Percentiles rank a stretch among this genome's conserved stretches.
phyloP scores from a whole-genome alignment of 305 asterid genomes.

The Coffea humblotiana region DNA sequence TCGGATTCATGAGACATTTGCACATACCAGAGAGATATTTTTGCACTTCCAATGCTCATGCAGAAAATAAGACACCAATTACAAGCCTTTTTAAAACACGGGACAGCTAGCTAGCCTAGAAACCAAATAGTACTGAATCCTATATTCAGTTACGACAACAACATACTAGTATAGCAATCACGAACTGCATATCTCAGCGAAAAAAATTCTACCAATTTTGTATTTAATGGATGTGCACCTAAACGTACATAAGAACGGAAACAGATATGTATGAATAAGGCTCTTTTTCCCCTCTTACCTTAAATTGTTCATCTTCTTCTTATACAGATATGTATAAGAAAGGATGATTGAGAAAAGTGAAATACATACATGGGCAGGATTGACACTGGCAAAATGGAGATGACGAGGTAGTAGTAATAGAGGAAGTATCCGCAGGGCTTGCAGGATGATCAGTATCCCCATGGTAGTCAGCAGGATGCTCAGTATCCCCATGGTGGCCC shows the following conservation, averaged over 20 bases:
- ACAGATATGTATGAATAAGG: too few relatives aligned
- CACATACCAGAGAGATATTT: too few relatives aligned
- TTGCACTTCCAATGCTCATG: neutral
- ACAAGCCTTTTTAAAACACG: too few relatives aligned
- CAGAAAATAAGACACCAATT: neutral
- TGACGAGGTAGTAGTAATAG: neutral
- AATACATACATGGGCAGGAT: constrained; percentile 47
- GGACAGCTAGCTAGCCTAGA: too few relatives aligned
- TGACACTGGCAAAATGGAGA: constrained; percentile 35
- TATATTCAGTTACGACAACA: too few relatives aligned
- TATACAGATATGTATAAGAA: neutral
- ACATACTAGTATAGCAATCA: neutral
- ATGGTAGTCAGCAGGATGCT: neutral
- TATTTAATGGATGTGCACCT: neutral
- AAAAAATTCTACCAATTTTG: neutral
- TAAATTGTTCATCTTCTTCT: too few relatives aligned
- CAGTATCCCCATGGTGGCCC: neutral
- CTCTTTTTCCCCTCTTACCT: too few relatives aligned
- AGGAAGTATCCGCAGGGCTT: neutral
- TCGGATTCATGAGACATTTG: too few relatives aligned
- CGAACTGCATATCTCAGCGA: neutral
- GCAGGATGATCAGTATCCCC: neutral
- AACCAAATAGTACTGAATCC: too few relatives aligned
- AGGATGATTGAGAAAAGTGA: neutral
- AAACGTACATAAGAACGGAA: neutral